These are phyloP conservation scores for Podospora pseudoanserina DNA, from an alignment of 495 filamentous ascomycete species.

Conservation along the genomic window DNA sequence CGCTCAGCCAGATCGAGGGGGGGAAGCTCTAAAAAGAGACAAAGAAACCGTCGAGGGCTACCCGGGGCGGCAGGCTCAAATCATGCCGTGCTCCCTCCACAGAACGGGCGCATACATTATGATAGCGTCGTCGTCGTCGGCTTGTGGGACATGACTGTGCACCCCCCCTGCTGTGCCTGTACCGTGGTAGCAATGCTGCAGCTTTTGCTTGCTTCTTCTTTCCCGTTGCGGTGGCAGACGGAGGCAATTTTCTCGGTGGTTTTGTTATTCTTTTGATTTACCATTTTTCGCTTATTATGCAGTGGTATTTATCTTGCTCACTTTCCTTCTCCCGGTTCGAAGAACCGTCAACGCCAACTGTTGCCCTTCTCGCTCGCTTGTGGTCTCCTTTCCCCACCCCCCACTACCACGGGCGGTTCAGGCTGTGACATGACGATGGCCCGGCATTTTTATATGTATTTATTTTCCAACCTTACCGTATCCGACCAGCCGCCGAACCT, in stretches of 20 bases:
- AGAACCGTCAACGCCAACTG: not conserved
- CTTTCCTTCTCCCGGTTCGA: not conserved
- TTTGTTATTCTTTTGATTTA: not conserved
- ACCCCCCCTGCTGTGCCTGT: not conserved
- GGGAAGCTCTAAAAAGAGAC: not conserved
- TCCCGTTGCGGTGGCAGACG: not conserved
- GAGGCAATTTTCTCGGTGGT: not conserved
- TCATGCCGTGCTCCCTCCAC: not conserved
- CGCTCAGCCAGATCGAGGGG: not conserved
- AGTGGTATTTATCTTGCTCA: not conserved
- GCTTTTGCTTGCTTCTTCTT: not conserved
- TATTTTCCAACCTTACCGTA: not conserved
- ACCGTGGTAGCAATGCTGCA: not conserved
- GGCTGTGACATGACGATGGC: slow-evolving; percentile 2
- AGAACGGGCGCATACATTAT: not conserved
- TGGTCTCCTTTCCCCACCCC: not conserved
- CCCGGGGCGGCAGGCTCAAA: not conserved
- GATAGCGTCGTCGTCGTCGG: not conserved
- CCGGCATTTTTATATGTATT: not conserved
- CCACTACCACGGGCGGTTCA: not conserved
- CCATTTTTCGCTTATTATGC: not conserved
- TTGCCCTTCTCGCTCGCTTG: not conserved
- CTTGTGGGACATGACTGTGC: not conserved
- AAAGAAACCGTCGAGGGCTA: not conserved
- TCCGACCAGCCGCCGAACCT: slow-evolving; percentile 6